phyloP scores from a whole-genome alignment of 139 green algal genomes.

The Auxenochlorella pyrenoidosa region DNA sequence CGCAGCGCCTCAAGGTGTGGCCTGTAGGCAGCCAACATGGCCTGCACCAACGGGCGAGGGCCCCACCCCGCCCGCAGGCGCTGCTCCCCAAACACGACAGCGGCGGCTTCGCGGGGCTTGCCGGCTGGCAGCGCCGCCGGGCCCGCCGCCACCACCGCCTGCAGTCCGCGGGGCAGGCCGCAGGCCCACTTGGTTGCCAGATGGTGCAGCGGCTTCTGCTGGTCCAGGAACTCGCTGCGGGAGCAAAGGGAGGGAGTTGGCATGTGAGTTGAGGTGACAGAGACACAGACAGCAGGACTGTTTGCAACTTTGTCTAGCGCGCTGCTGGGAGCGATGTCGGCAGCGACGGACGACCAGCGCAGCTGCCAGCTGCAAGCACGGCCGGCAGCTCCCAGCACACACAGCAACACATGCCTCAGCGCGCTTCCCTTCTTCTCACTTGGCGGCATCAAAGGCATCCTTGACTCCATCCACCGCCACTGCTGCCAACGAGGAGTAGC shows the following conservation, averaged over 20 bases:
- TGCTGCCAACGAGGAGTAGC: not conserved
- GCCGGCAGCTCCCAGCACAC: not conserved
- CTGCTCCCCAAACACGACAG: not conserved
- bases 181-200: not conserved
- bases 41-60: not conserved
- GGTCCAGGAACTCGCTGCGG: conserved; percentile 29
- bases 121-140: not conserved
- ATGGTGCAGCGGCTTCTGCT: not conserved
- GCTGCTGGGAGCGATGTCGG: too few species aligned
- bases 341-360: too few species aligned
- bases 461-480: conserved; percentile 28
- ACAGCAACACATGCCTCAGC: too few species aligned
- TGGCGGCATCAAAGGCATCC: conserved; percentile 30
- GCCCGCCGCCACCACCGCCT: conserved; percentile 21
- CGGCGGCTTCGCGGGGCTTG: not conserved
- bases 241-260: not conserved
- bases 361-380: too few species aligned
- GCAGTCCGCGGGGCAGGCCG: conserved; percentile 25
- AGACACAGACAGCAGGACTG: too few species aligned
- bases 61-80: not conserved
- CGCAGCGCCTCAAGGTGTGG: not conserved
- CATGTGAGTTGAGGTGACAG: not conserved
- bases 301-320: too few species aligned
- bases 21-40: not conserved
- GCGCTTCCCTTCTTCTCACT: not conserved